A percentile compares a stretch with the other conserved stretches of the same genome.
Conservation (phyloP, 164 flowering plant genomes). For the Vitis labrusca region DNA sequence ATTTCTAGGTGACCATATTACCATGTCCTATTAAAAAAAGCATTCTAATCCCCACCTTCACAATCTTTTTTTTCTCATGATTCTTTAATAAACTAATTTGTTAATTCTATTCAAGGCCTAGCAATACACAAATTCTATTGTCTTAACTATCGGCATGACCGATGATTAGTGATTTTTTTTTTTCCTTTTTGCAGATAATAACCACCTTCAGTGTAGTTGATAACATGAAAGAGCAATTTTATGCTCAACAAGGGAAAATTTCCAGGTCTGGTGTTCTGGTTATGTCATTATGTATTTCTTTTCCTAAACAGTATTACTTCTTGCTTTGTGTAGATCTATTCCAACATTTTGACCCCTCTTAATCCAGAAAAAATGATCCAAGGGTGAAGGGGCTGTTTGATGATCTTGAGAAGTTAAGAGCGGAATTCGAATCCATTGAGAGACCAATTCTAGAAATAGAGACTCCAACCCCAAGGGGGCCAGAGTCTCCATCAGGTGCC, state of each 20-base stretch:
- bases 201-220: slow-evolving; percentile 93
- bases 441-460: slow-evolving; percentile 77
- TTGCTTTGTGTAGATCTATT: not conserved
- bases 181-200: slow-evolving; percentile 55
- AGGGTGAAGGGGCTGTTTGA: slow-evolving; percentile 65
- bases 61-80: too few species aligned
- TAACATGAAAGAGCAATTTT: slow-evolving; percentile 88
- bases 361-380: slow-evolving; percentile 73
- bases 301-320: not conserved
- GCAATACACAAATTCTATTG: too few species aligned
- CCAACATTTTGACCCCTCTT: not conserved
- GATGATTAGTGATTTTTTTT: not conserved
- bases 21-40: not conserved
- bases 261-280: slow-evolving; percentile 43
- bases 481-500: slow-evolving; percentile 32
- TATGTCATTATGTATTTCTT: not conserved
- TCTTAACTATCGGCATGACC: not conserved
- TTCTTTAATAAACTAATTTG: not conserved
- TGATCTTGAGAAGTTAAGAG: slow-evolving; percentile 65
- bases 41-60: too few species aligned
- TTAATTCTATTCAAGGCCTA: not conserved
- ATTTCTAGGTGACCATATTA: too few species aligned
- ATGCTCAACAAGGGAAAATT: slow-evolving; percentile 49
- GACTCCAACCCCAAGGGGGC: slow-evolving; percentile 36
- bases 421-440: slow-evolving; percentile 76